These are phyloP conservation scores for Kuraishia floccosa DNA, from an alignment of 805 yeast species.

Conservation along the genomic window DNA sequence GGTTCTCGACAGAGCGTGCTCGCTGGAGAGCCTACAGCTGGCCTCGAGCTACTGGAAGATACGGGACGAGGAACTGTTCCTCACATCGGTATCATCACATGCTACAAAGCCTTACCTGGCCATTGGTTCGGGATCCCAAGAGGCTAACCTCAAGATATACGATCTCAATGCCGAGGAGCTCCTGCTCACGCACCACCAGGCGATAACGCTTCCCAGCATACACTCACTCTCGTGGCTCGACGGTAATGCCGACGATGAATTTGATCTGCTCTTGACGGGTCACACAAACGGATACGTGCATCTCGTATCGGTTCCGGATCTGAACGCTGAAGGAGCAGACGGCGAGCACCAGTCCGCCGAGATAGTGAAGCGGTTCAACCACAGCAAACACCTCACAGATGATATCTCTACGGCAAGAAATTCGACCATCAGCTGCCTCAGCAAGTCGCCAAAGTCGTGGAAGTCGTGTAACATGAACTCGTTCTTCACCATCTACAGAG, in stretches of 20 bases:
- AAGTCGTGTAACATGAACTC: slow-evolving; percentile 27
- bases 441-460: slow-evolving; percentile 29
- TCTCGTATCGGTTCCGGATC: slow-evolving; percentile 60
- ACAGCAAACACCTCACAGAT: slow-evolving; percentile 45
- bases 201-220: slow-evolving; percentile 47
- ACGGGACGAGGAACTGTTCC: slow-evolving; percentile 14
- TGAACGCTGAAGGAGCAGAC: slow-evolving; percentile 24
- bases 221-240: slow-evolving; percentile 42
- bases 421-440: slow-evolving; percentile 22
- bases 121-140: slow-evolving; percentile 33
- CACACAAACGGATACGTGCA: slow-evolving; percentile 70
- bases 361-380: slow-evolving; percentile 71
- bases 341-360: slow-evolving; percentile 43
- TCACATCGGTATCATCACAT: slow-evolving; percentile 30
- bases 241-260: slow-evolving; percentile 16
- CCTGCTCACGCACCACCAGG: slow-evolving; percentile 42
- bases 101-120: slow-evolving; percentile 30
- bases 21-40: slow-evolving; percentile 23
- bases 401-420: slow-evolving; percentile 8
- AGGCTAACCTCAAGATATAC: slow-evolving; percentile 40
- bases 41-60: slow-evolving; percentile 23
- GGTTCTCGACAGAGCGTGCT: slow-evolving; percentile 26
- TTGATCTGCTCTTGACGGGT: slow-evolving; percentile 50
- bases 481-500: slow-evolving; percentile 53
- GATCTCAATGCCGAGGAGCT: slow-evolving; percentile 26